These are phyloP conservation scores for Euphrasia arctica DNA, from an alignment of 305 asterid genomes.

Conservation along the genomic window DNA sequence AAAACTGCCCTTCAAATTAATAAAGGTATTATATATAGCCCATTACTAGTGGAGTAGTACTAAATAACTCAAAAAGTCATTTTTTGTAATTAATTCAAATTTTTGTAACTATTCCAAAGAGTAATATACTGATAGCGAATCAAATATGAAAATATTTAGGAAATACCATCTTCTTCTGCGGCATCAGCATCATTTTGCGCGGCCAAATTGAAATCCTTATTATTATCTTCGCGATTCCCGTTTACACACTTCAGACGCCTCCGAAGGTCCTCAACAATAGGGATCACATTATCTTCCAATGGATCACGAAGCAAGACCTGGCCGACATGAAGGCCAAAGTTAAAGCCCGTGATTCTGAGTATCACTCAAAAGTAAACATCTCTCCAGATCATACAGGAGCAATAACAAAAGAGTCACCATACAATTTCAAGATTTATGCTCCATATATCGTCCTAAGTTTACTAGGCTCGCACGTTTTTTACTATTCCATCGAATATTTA, in stretches of 20 bases:
- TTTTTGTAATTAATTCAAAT: too few relatives aligned
- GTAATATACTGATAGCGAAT: background rate
- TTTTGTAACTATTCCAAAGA: background rate
- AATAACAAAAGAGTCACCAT: background rate
- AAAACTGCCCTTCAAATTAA: too few relatives aligned
- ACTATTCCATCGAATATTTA: background rate
- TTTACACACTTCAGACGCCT: slow-evolving; percentile 45
- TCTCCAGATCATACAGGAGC: background rate
- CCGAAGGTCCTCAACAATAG: slow-evolving; percentile 72
- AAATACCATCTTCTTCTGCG: slow-evolving; percentile 70
- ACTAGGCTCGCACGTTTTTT: background rate
- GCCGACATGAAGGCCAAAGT: slow-evolving; percentile 13
- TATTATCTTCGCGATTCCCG: slow-evolving; percentile 38
- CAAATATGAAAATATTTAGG: background rate
- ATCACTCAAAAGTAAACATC: background rate
- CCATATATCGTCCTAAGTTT: background rate
- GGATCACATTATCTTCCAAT: slow-evolving; percentile 53
- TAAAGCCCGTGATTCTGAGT: background rate
- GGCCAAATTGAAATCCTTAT: slow-evolving; percentile 34
- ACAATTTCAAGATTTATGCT: background rate
- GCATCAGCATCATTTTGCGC: slow-evolving; percentile 51
- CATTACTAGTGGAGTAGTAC: background rate
- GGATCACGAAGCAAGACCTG: slow-evolving; percentile 74
- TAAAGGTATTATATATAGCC: too few relatives aligned
- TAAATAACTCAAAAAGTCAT: background rate